These are phyloP conservation scores for Irineochytrium annulatum DNA, from an alignment of 192 early-diverging fungal genomes.

Conservation along the genomic window DNA sequence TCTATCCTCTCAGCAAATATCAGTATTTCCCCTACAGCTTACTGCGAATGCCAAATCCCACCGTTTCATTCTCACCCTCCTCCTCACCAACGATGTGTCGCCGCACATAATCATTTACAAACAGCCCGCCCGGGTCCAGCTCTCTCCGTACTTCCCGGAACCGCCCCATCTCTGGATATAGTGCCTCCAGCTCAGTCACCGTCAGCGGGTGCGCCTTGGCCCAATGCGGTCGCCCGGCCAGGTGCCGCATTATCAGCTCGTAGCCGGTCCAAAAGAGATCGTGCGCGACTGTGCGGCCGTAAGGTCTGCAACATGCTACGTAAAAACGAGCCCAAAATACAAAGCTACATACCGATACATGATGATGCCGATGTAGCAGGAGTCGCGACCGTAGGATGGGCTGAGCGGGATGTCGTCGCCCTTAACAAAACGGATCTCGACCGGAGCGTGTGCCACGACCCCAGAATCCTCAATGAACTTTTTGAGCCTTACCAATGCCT, in stretches of 20 bases:
- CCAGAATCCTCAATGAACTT: conserved; percentile 47
- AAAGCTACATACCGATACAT: conserved; percentile 55
- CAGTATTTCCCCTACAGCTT: too few relatives aligned
- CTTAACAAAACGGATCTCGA: conserved; percentile 68
- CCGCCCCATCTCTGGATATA: conserved; percentile 62
- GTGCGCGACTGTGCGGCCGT: conserved; percentile 61
- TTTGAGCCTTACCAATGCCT: conserved; percentile 51
- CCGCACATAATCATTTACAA: conserved; percentile 68
- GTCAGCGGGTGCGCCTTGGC: conserved; percentile 67
- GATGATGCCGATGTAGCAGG: conserved; percentile 74
- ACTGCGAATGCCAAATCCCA: too few relatives aligned
- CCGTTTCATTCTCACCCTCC: too few relatives aligned
- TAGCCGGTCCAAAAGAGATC: conserved; percentile 66
- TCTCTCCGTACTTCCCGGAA: conserved; percentile 50
- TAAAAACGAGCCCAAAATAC: not conserved
- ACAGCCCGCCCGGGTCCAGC: conserved; percentile 65
- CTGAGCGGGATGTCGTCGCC: conserved; percentile 69
- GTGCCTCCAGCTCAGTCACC: conserved; percentile 40
- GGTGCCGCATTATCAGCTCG: conserved; percentile 67
- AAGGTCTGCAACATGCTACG: conserved; percentile 50
- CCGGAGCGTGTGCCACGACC: conserved; percentile 66
- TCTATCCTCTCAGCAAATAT: too few relatives aligned
- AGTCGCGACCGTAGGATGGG: conserved; percentile 57
- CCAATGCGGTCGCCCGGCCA: conserved; percentile 71
- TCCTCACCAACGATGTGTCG: not conserved